Percentiles rank a stretch among this genome's conserved stretches.
Evolutionary conservation across 805 yeast species (phyloP).

Genomic region (Pichia occidentalis): DNA sequence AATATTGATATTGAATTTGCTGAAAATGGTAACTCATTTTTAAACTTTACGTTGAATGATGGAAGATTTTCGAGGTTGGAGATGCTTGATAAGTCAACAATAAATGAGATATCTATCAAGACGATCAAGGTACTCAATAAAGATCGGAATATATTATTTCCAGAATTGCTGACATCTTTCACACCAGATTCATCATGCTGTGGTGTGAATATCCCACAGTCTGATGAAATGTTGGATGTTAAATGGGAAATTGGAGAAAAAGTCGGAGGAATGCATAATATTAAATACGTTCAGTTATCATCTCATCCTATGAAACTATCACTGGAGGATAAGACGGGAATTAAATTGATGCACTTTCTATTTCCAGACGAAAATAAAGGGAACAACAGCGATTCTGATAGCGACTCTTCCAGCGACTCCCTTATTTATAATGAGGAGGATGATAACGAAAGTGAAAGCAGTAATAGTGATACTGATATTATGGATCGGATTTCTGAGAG

Average conservation of each 20-base stretch:
- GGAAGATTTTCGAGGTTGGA: constrained; percentile 57
- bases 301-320: constrained; percentile 65
- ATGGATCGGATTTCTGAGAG: not conserved
- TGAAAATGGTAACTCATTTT: constrained; percentile 47
- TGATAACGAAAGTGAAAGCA: constrained; percentile 1
- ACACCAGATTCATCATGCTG: constrained; percentile 5
- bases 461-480: not conserved
- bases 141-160: constrained; percentile 50
- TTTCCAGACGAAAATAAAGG: constrained; percentile 41
- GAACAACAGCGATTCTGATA: not conserved
- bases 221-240: constrained; percentile 35
- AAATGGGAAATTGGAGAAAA: constrained; percentile 79
- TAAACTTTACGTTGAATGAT: constrained; percentile 62
- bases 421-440: not conserved
- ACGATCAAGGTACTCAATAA: constrained; percentile 67
- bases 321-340: constrained; percentile 66
- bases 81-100: constrained; percentile 58
- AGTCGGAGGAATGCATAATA: constrained; percentile 85
- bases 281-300: constrained; percentile 54
- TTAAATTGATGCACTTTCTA: constrained; percentile 56
- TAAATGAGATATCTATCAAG: constrained; percentile 51
- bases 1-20: constrained; percentile 67
- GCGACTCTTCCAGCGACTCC: not conserved
- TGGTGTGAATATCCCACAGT: constrained; percentile 14
- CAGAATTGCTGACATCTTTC: constrained; percentile 61